Percentiles rank a stretch among this genome's conserved stretches.
Conservation (phyloP, 768 basidiomycete species). For the Boletus bicolor region DNA sequence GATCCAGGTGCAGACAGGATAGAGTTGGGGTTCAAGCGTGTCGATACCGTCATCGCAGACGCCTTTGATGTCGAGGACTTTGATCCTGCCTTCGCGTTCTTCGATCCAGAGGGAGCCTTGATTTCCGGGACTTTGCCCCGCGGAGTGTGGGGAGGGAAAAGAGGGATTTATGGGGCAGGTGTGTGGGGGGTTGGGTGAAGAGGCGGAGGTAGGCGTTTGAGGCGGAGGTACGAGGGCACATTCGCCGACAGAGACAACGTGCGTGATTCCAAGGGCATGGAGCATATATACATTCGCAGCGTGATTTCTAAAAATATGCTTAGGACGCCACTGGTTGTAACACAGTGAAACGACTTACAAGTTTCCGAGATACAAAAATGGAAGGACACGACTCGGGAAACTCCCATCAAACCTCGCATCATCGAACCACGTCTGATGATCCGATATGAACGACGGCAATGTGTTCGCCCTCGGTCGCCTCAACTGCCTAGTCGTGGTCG, state of each 20-base stretch:
- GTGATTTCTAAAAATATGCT: slow-evolving; percentile 63
- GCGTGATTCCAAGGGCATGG: slow-evolving; percentile 91
- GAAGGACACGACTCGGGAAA: slow-evolving; percentile 90
- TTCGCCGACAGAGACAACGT: slow-evolving; percentile 96
- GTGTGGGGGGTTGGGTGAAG: neutral
- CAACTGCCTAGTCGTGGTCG: slow-evolving; percentile 21
- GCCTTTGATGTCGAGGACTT: slow-evolving; percentile 87
- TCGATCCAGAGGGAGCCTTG: slow-evolving; percentile 85
- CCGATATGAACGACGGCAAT: slow-evolving; percentile 58
- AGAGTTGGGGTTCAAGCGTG: slow-evolving; percentile 84
- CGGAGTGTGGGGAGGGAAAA: slow-evolving; percentile 29
- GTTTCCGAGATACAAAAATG: slow-evolving; percentile 93
- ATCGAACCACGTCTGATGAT: slow-evolving; percentile 93
- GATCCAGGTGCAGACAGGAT: slow-evolving; percentile 91
- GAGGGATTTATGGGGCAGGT: slow-evolving; percentile 1
- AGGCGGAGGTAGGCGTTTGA: slow-evolving; percentile 29
- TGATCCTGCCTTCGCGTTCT: slow-evolving; percentile 84
- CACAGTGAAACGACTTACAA: slow-evolving; percentile 53
- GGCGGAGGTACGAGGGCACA: slow-evolving; percentile 84
- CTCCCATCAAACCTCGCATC: slow-evolving; percentile 92
- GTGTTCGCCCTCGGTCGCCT: slow-evolving; percentile 69
- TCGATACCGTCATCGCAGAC: slow-evolving; percentile 97
- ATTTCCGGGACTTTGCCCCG: slow-evolving; percentile 45
- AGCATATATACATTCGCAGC: slow-evolving; percentile 95
- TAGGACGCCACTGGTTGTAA: neutral